A percentile compares a stretch with the other conserved stretches of the same genome.
Conservation (phyloP, 495 filamentous ascomycete genomes). For the Trichoderma orchidacearum region DNA sequence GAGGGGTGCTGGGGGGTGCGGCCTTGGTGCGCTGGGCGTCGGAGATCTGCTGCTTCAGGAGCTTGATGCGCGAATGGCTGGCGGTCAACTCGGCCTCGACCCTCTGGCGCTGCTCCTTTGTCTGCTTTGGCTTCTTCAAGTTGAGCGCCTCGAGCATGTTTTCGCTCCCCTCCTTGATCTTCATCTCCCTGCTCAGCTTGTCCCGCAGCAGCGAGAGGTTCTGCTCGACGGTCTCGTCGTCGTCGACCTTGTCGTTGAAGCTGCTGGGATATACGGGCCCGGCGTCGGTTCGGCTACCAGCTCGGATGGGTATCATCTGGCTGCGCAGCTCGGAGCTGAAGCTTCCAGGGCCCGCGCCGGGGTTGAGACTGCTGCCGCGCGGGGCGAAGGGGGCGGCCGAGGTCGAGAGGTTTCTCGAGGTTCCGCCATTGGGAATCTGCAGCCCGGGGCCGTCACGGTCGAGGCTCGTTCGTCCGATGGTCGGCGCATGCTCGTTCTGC, state of each 20-base stretch:
- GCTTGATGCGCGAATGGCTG: constrained; percentile 79
- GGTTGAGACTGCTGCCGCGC: constrained; percentile 49
- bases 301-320: constrained; percentile 50
- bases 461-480: constrained; percentile 25
- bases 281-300: constrained; percentile 54
- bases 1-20: constrained; percentile 57
- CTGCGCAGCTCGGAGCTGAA: constrained; percentile 85
- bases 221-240: constrained; percentile 57
- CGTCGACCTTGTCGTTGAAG: constrained; percentile 44
- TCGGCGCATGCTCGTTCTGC: constrained; percentile 5
- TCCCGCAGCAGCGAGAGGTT: constrained; percentile 61
- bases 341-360: constrained; percentile 68
- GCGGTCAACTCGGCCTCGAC: constrained; percentile 86
- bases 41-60: constrained; percentile 66
- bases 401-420: constrained; percentile 40
- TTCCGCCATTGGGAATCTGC: constrained; percentile 28
- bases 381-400: constrained; percentile 47
- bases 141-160: constrained; percentile 91
- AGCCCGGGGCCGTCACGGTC: constrained; percentile 43
- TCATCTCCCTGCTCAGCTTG: constrained; percentile 80
- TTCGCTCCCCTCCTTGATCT: constrained; percentile 95
- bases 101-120: constrained; percentile 72
- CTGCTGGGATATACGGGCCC: constrained; percentile 15
- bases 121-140: constrained; percentile 89
- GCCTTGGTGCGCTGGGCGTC: constrained; percentile 47